A percentile compares a stretch with the other conserved stretches of the same genome.
phyloP scores from a whole-genome alignment of 345 rosid genomes.

The Populus alba region DNA sequence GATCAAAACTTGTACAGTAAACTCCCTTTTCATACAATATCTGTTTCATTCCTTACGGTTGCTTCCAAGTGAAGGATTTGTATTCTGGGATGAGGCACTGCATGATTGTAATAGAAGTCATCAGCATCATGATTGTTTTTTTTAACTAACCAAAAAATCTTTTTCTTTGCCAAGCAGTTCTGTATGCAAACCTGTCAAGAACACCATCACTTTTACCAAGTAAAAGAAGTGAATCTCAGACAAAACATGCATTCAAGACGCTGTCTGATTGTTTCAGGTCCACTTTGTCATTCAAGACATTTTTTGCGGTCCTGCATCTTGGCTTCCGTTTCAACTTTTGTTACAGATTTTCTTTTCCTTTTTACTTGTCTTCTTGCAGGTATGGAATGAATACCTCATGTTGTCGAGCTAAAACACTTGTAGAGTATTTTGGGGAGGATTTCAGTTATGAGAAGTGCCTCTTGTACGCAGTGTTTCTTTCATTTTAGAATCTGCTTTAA shows the following conservation, averaged over 20 bases:
- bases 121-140: background rate
- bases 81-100: background rate
- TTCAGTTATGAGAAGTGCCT: conserved; percentile 58
- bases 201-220: conserved; percentile 72
- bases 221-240: conserved; percentile 70
- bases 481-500: background rate
- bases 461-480: conserved; percentile 40
- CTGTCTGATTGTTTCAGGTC: conserved; percentile 79
- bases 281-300: background rate
- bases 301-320: background rate
- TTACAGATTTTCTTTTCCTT: background rate
- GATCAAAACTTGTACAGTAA: background rate
- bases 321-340: background rate
- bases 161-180: conserved; percentile 39
- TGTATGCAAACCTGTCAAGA: conserved; percentile 67
- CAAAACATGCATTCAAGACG: conserved; percentile 68
- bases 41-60: background rate
- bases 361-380: conserved; percentile 37
- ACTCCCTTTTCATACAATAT: background rate
- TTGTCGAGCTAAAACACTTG: conserved; percentile 77
- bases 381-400: conserved; percentile 81
- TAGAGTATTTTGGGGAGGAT: conserved; percentile 82
- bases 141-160: background rate
- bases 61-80: background rate
- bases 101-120: background rate